phyloP scores from a whole-genome alignment of 805 yeast species.

The Lachancea thermotolerans region DNA sequence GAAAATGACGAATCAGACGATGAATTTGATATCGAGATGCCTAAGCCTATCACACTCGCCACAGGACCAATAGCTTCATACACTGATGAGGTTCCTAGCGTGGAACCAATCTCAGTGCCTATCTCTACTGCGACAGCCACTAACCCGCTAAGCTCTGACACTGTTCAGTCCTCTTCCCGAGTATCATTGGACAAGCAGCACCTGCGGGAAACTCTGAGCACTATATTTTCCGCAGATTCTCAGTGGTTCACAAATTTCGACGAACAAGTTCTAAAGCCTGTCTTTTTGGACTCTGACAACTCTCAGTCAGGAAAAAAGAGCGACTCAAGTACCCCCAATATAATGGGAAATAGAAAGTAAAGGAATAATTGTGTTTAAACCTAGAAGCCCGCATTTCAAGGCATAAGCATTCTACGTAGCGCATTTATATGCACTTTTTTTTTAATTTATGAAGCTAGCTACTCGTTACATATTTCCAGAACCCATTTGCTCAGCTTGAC shows the following conservation, averaged over 20 bases:
- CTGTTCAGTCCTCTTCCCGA: slow-evolving; percentile 6
- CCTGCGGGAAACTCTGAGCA: slow-evolving; percentile 18
- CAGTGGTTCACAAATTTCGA: slow-evolving; percentile 93
- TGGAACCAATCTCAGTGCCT: background rate
- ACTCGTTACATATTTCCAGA: slow-evolving; percentile 39
- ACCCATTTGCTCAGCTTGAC: slow-evolving; percentile 68
- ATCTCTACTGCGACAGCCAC: background rate
- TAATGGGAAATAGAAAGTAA: slow-evolving; percentile 5
- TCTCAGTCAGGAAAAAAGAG: slow-evolving; percentile 5
- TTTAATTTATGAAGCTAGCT: background rate
- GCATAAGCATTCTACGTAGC: too few species aligned
- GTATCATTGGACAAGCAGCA: slow-evolving; percentile 14
- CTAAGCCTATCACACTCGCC: slow-evolving; percentile 10
- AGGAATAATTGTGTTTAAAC: background rate
- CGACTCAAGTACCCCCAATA: slow-evolving; percentile 6
- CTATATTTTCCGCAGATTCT: slow-evolving; percentile 36
- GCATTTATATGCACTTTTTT: background rate
- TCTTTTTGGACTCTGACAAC: slow-evolving; percentile 54
- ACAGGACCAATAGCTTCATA: slow-evolving; percentile 10
- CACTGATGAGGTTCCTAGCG: slow-evolving; percentile 9
- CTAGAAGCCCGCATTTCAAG: background rate
- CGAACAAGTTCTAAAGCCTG: slow-evolving; percentile 90
- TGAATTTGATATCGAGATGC: slow-evolving; percentile 83
- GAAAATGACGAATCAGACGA: slow-evolving; percentile 78
- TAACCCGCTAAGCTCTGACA: too few species aligned